phyloP scores from a whole-genome alignment of 2,329 filamentous ascomycete genomes.

The Furcasterigmium sp. region DNA sequence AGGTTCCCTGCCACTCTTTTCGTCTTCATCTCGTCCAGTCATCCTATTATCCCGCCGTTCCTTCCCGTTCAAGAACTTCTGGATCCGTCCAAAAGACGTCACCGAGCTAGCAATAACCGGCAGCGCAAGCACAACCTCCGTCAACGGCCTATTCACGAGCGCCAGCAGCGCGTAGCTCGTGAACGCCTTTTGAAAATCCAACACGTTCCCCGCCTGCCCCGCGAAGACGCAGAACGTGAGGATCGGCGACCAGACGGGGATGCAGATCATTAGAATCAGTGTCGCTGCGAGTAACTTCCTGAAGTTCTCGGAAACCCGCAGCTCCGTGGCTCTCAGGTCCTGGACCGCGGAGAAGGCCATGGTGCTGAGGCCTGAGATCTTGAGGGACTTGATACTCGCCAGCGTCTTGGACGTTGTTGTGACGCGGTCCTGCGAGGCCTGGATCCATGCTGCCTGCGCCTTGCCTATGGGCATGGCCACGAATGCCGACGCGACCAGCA shows the following conservation, averaged over 20 bases:
- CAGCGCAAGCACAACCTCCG: constrained; percentile 14
- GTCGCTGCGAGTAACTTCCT: constrained; percentile 12
- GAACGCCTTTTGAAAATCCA: constrained; percentile 13
- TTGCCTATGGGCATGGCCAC: constrained; percentile 14
- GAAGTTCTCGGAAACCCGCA: constrained; percentile 16
- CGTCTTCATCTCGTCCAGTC: too few relatives aligned
- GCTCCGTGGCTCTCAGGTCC: constrained; percentile 13
- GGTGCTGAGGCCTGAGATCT: constrained; percentile 40
- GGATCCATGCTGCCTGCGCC: constrained; percentile 40
- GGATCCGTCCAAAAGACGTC: constrained; percentile 18
- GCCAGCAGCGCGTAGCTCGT: constrained; percentile 14
- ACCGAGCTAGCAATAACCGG: constrained; percentile 12
- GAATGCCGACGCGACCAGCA: constrained; percentile 26
- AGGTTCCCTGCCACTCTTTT: neutral
- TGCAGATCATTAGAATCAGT: constrained; percentile 14
- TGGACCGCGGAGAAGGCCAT: constrained; percentile 22
- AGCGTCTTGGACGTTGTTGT: constrained; percentile 41
- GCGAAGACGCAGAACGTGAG: constrained; percentile 15
- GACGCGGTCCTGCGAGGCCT: constrained; percentile 42
- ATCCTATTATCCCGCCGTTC: constrained; percentile 11
- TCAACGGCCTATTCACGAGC: constrained; percentile 16
- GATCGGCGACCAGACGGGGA: constrained; percentile 14
- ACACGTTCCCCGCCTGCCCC: neutral
- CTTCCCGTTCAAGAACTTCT: constrained; percentile 16
- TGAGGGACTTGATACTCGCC: constrained; percentile 44